Percentiles rank a stretch among this genome's conserved stretches.
phyloP scores from a whole-genome alignment of 441 rosid genomes.

The Syzygium malaccense region DNA sequence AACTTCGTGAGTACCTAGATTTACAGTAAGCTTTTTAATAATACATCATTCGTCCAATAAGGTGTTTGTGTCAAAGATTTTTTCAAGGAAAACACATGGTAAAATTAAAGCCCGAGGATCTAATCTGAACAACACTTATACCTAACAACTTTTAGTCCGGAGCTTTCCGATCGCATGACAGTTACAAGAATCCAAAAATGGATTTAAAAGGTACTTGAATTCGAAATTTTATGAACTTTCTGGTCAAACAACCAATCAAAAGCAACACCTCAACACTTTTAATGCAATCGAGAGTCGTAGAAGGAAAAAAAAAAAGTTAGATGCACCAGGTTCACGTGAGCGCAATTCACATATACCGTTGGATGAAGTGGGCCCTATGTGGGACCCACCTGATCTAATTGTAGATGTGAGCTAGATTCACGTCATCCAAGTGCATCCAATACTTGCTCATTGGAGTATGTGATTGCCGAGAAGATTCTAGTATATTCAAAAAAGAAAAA shows the following conservation, averaged over 20 bases:
- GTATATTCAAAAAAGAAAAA: not conserved
- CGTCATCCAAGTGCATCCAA: no score
- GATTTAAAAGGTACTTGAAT: no score
- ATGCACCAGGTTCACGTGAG: not conserved
- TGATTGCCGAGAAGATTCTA: not conserved
- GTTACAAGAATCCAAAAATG: no score
- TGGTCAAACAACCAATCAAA: not conserved
- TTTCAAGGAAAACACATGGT: accelerated
- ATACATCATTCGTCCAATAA: accelerated
- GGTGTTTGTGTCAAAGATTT: not conserved
- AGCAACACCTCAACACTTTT: not conserved
- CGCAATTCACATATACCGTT: no score
- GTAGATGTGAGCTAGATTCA: no score
- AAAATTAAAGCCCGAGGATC: not conserved
- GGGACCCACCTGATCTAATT: no score
- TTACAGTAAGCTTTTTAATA: not conserved
- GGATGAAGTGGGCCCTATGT: not conserved
- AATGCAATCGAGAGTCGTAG: accelerated
- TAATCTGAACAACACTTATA: no score
- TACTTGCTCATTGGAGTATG: not conserved
- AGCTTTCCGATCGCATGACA: no score
- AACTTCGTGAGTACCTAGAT: not conserved
- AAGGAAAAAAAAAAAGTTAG: not conserved
- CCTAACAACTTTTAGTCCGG: no score
- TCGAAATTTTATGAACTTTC: no score